Base-by-base conservation (phyloP, 495 filamentous ascomycete genomes). In the Parmelia sp. region DNA sequence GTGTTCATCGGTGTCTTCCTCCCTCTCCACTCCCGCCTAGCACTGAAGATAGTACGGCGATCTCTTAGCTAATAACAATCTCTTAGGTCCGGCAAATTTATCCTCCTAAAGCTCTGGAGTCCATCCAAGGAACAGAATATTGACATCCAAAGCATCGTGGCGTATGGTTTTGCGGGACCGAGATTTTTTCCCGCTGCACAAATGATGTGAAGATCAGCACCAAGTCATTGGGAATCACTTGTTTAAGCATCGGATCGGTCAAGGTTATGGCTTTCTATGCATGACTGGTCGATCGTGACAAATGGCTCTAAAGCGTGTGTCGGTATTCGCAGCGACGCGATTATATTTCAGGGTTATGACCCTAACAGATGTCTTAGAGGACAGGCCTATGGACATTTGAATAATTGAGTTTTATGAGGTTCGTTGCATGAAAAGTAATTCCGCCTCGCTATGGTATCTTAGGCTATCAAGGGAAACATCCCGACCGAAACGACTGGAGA, bases 101-200 rank as follows among this genome's bases (percentile, higher is more conserved):
- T 96, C 61, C 71, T 96, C 47, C 77, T 96, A 66, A 95, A 95
- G 77, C 81, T 95, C 69, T 96, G 90, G 90, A 90, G 83, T 73
- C 88, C 90, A 11, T 78, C 79, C 53, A 73, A 67, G 37, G 78
- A 75, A 49, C 79, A 79, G 57, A 95, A 94, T 68, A 92, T 96
- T 64, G 88, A 96, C 73, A 90, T 96, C 45, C 86, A 96, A 74
- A 89, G 85, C 40, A 83, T 96, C 35, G 80, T 90, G 66, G 86
- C 83, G 3, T 85, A 89, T 69, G 92, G 92, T 0, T 96, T 86
- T 75, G 88, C 90, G 0, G 91, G 92, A 39, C 88, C 89, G 36
- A 81, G 91, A 62, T 94, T 84, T 73, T 91, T 92, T 72, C 90
- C 90, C 19, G 76, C 81, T 49, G 66, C 79, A 23, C 74, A 76